These are phyloP conservation scores for Ophiognomonia clavigignenti-juglandacearum DNA, from an alignment of 2,329 filamentous ascomycete genomes.

Conservation along the genomic window DNA sequence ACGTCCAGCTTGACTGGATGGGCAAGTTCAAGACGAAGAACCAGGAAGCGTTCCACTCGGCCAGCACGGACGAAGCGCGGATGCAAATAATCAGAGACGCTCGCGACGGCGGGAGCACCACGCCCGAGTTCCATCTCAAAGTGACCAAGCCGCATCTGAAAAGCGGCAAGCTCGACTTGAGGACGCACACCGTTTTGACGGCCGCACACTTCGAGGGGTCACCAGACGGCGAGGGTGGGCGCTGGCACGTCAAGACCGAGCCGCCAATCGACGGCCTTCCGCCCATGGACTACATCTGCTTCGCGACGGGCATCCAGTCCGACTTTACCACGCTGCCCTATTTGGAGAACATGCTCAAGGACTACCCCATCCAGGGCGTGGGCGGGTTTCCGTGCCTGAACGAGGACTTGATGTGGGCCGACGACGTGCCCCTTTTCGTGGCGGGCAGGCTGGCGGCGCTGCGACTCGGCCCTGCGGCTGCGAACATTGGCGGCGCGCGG, in stretches of 20 bases:
- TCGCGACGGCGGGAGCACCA: conserved; percentile 72
- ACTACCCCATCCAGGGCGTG: conserved; percentile 56
- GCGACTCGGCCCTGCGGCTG: conserved; percentile 65
- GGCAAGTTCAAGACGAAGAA: conserved; percentile 76
- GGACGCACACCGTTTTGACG: conserved; percentile 52
- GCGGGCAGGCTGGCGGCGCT: conserved; percentile 64
- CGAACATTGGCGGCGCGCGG: conserved; percentile 69
- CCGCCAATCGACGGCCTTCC: conserved; percentile 50
- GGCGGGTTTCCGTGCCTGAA: conserved; percentile 69
- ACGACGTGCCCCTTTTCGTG: conserved; percentile 68
- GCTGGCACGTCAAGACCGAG: conserved; percentile 43
- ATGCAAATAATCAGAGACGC: conserved; percentile 61
- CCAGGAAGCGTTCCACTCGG: conserved; percentile 72
- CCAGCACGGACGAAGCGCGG: conserved; percentile 65
- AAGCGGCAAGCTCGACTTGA: conserved; percentile 46
- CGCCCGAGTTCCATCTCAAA: conserved; percentile 61
- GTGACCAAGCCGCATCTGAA: conserved; percentile 58
- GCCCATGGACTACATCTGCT: conserved; percentile 64
- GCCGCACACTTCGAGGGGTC: conserved; percentile 44
- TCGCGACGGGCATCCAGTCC: conserved; percentile 67
- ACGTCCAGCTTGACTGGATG: conserved; percentile 73
- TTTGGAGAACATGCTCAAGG: conserved; percentile 51
- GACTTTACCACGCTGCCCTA: conserved; percentile 58
- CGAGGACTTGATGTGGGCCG: conserved; percentile 70
- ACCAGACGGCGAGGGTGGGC: conserved; percentile 26